These are phyloP conservation scores for Penicillium sp. DNA, from an alignment of 2,329 filamentous ascomycete genomes.

Conservation along the genomic window DNA sequence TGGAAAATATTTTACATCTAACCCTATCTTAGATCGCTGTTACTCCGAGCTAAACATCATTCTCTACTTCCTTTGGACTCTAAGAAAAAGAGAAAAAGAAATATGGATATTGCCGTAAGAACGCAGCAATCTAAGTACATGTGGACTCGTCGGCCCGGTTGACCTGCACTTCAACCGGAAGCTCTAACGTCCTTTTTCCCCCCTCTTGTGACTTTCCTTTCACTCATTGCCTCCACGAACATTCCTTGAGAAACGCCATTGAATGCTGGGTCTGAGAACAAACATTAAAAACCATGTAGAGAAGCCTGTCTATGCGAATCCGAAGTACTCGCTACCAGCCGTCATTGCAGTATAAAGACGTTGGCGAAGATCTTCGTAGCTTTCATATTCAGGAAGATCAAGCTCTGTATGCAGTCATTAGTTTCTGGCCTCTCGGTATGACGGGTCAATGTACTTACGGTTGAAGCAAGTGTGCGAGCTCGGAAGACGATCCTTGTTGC, in stretches of 20 bases:
- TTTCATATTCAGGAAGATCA: constrained; percentile 96
- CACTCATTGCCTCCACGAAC: neutral
- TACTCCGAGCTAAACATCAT: no score
- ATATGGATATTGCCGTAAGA: constrained; percentile 19
- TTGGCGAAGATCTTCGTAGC: constrained; percentile 82
- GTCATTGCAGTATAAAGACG: constrained; percentile 95
- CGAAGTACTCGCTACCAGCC: constrained; percentile 95
- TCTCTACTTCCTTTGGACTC: no score
- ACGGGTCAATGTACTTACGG: constrained; percentile 63
- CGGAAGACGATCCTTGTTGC: constrained; percentile 90
- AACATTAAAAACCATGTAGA: constrained; percentile 13
- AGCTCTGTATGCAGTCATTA: constrained; percentile 65
- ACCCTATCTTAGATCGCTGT: no score
- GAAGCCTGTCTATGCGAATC: constrained; percentile 69
- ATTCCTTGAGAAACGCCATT: constrained; percentile 32
- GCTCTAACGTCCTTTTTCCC: constrained; percentile 14
- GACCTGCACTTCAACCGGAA: constrained; percentile 45
- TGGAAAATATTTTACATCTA: no score
- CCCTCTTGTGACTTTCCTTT: constrained; percentile 14
- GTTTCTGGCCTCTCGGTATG: constrained; percentile 13
- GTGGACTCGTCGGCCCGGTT: constrained; percentile 18
- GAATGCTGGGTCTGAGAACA: constrained; percentile 33
- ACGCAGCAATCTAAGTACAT: constrained; percentile 25
- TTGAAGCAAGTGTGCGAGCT: constrained; percentile 99
- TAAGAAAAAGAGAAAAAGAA: no score